Conservation (phyloP, 371 early-diverging fungal species). For the Quaeritorhiza haematococci region DNA sequence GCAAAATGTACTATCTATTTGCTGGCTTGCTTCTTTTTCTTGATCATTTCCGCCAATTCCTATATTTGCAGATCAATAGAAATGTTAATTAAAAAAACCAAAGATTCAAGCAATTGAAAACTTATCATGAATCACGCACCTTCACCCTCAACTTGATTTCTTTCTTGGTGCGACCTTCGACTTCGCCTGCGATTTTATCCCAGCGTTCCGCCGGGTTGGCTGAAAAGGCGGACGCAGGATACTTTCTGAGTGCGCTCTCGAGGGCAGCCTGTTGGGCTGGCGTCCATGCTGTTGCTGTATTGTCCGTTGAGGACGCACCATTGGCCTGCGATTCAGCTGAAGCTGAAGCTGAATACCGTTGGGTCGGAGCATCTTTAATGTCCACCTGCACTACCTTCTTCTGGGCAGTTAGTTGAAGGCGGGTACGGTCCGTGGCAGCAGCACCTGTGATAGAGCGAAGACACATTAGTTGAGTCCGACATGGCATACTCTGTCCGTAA, state of each 20-base stretch:
- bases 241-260: constrained; percentile 38
- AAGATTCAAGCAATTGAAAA: no score
- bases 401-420: constrained; percentile 24
- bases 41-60: constrained; percentile 20
- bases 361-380: constrained; percentile 31
- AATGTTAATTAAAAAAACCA: neutral
- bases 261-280: constrained; percentile 38
- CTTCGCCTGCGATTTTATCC: constrained; percentile 40
- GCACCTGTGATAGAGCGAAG: neutral
- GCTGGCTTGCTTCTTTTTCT: constrained; percentile 13
- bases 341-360: constrained; percentile 9
- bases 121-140: no score
- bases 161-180: constrained; percentile 33
- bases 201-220: constrained; percentile 39
- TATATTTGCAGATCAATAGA: neutral
- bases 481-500: neutral
- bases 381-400: constrained; percentile 19
- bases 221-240: constrained; percentile 30
- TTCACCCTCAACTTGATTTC: constrained; percentile 39
- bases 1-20: constrained; percentile 8
- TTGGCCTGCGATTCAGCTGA: constrained; percentile 2
- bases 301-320: neutral
- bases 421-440: constrained; percentile 27
- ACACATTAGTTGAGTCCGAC: neutral
- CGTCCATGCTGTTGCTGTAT: constrained; percentile 24